Base-by-base conservation (phyloP, 2,329 filamentous ascomycete genomes). In the Dactylellina parvicollis region DNA sequence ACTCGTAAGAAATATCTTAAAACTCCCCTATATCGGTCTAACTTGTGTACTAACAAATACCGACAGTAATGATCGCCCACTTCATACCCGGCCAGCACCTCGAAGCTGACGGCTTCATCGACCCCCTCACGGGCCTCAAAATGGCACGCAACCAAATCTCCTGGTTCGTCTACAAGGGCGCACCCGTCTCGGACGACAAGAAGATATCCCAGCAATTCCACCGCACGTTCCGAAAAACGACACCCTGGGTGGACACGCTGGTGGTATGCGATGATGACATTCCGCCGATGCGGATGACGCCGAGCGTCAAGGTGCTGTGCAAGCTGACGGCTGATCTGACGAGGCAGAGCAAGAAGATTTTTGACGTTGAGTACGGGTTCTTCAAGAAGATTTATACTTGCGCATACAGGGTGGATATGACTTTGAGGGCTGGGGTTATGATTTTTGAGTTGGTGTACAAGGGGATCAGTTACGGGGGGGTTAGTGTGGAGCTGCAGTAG, bases 111-210 rank as follows among this genome's bases (percentile, higher is more conserved):
- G 69, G 44, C 36, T 73, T 73, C 40, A 66, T 73, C 30, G 69
- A 73, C 47, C 69, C 69, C 1, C 49, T 67, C 12, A 74, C 70
- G 20, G 49, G 49, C 42, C 36, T 57, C 16, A 74, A 74, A 40
- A 74, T 74, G 70, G 70, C 70, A 26, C 62, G 62, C 18, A 74
- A 74, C 42, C 70, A 74, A 59, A 69, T 74, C 24, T 74, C 70
- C 44, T 74, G 70, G 70, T 67, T 74, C 44, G 64, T 74, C 1
- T 67, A 62, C 62, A 74, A 73, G 28, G 69, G 69, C 46, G 69
- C 69, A 1, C 32, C 54, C 2, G 61, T 73, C 20, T 60, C 60
- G 3, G 69, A 73, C 24, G 69, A 73, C 32, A 73, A 73, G 28
- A 65, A 66, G 22, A 73, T 73, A 24, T 73, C 69, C 4, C 69